These are phyloP conservation scores for Plasmodium berghei DNA, from an alignment of 169 alveolate species.

Conservation along the genomic window DNA sequence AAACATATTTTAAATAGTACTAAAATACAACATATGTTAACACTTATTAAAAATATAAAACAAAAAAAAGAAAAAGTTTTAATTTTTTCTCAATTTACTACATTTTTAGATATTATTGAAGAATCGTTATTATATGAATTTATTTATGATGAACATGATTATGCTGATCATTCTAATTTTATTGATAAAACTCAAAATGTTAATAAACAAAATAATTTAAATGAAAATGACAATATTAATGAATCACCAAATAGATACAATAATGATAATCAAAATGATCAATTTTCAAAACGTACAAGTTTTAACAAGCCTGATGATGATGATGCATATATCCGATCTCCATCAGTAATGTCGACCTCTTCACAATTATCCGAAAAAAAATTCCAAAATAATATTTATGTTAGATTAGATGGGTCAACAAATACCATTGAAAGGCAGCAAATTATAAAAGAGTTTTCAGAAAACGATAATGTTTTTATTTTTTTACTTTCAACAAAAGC, in stretches of 20 bases:
- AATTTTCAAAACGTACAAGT: background rate
- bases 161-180: constrained; percentile 12
- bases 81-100: constrained; percentile 94
- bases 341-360: constrained; percentile 26
- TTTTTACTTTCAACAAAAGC: constrained; percentile 97
- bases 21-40: constrained; percentile 80
- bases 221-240: background rate
- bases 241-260: background rate
- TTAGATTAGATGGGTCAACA: constrained; percentile 97
- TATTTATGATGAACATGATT: constrained; percentile 76
- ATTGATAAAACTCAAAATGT: constrained; percentile 35
- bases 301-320: constrained; percentile 4
- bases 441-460: constrained; percentile 86
- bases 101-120: constrained; percentile 92
- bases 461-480: constrained; percentile 90
- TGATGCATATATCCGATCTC: constrained; percentile 1
- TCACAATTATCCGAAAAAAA: constrained; percentile 3
- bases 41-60: constrained; percentile 78
- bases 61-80: constrained; percentile 88
- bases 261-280: constrained; percentile 6
- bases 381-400: constrained; percentile 65
- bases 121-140: constrained; percentile 82
- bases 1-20: constrained; percentile 80
- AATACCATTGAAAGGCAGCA: constrained; percentile 94
- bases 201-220: background rate